Evolutionary conservation across 148 eudicot species (phyloP).

Genomic region (Rhododendron ferrugineum): DNA sequence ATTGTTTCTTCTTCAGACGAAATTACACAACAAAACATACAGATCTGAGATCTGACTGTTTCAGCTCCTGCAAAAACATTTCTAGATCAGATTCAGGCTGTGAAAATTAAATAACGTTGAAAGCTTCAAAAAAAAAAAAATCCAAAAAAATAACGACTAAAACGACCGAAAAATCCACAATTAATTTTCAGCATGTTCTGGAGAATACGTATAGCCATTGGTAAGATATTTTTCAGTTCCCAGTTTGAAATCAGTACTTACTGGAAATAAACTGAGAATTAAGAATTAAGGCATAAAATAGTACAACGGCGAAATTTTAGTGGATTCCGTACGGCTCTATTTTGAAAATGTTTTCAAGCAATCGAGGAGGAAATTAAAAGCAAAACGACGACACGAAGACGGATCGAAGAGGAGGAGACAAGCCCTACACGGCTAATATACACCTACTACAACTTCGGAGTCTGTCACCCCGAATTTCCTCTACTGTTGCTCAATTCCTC

Average conservation of each 20-base stretch:
- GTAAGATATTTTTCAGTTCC: neutral
- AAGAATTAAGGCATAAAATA: neutral
- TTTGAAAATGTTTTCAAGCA: neutral
- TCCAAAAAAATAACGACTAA: neutral
- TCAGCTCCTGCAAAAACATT: neutral
- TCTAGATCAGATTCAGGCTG: neutral
- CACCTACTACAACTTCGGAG: neutral
- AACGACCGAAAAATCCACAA: neutral
- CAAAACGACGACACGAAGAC: neutral
- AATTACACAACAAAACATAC: neutral
- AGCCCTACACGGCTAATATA: neutral
- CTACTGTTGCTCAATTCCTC: constrained; percentile 10
- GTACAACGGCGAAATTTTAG: neutral
- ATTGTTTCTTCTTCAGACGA: constrained; percentile 4
- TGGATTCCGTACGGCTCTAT: neutral
- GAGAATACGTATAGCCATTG: neutral
- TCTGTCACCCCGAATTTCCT: constrained; percentile 5
- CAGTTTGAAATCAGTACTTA: neutral
- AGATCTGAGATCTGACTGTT: constrained; percentile 17
- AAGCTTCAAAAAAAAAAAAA: neutral
- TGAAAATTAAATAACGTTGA: neutral
- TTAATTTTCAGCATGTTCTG: neutral
- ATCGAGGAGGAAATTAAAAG: neutral
- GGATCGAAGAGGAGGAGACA: neutral
- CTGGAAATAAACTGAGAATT: neutral